Percentiles rank a stretch among this genome's conserved stretches.
phyloP scores from a whole-genome alignment of 2,329 filamentous ascomycete species.

The Alternaria solani region DNA sequence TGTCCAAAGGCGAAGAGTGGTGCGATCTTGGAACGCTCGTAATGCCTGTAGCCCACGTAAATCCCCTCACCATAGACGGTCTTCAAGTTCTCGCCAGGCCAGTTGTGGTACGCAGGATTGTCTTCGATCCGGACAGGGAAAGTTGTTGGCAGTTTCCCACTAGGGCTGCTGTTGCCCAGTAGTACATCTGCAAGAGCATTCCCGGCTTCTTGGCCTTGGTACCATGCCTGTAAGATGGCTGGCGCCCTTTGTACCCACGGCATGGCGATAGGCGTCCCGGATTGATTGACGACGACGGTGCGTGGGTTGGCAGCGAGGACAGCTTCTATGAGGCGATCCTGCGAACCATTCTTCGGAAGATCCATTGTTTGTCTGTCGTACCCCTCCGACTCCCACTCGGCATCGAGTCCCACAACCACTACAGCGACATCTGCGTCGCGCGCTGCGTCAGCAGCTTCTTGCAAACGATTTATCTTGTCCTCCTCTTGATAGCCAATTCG shows the following conservation, averaged over 20 bases:
- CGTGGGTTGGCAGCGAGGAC: conserved; percentile 72
- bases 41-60: conserved; percentile 77
- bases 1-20: conserved; percentile 80
- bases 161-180: conserved; percentile 76
- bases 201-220: conserved; percentile 85
- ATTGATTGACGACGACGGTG: conserved; percentile 76
- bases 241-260: conserved; percentile 72
- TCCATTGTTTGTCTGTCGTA: conserved; percentile 70
- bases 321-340: conserved; percentile 70
- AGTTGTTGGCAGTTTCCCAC: conserved; percentile 76
- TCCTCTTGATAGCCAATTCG: conserved; percentile 75
- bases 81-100: conserved; percentile 73
- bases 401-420: conserved; percentile 78
- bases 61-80: conserved; percentile 76
- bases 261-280: conserved; percentile 75
- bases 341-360: conserved; percentile 63
- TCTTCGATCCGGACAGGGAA: conserved; percentile 69
- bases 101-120: conserved; percentile 75
- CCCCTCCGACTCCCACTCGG: conserved; percentile 78
- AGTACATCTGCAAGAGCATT: conserved; percentile 82
- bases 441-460: conserved; percentile 71
- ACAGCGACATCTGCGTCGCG: conserved; percentile 78
- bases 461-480: conserved; percentile 64
- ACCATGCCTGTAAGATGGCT: conserved; percentile 79
- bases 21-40: conserved; percentile 67